Conservation (phyloP, 2,329 filamentous ascomycete genomes). For the Colletotrichum godetiae region DNA sequence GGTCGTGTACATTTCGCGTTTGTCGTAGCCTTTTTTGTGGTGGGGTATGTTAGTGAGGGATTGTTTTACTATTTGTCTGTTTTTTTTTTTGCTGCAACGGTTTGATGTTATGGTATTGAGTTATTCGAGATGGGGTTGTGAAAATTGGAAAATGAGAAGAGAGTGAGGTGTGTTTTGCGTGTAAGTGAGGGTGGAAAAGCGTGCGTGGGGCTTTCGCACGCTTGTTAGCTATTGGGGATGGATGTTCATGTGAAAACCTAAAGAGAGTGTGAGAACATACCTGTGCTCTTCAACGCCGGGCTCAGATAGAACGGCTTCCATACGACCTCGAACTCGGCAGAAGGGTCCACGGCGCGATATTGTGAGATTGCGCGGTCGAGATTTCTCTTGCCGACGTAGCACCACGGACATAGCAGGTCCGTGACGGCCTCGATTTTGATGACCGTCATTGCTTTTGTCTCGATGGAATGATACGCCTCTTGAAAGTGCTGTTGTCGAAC, state of each 20-base stretch:
- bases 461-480: background rate
- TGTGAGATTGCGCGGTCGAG: slow-evolving; percentile 57
- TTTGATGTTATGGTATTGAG: background rate
- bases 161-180: background rate
- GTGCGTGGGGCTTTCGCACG: background rate
- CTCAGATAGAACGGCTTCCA: slow-evolving; percentile 61
- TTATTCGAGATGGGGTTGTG: background rate
- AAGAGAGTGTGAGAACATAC: slow-evolving; percentile 31
- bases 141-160: background rate
- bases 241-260: no score
- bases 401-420: slow-evolving; percentile 64
- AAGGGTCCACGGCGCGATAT: slow-evolving; percentile 53
- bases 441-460: slow-evolving; percentile 27
- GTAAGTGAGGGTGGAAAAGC: background rate
- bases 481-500: background rate
- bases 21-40: slow-evolving; percentile 46
- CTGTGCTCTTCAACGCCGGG: slow-evolving; percentile 45
- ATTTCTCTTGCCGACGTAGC: slow-evolving; percentile 60
- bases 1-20: slow-evolving; percentile 49
- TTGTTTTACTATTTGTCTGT: background rate
- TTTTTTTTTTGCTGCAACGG: background rate
- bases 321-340: slow-evolving; percentile 56
- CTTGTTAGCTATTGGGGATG: background rate
- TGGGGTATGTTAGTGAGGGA: background rate
- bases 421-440: slow-evolving; percentile 60